Evolutionary conservation across 108 stramenopile species (phyloP).

Genomic region (Cyclotella atomus): DNA sequence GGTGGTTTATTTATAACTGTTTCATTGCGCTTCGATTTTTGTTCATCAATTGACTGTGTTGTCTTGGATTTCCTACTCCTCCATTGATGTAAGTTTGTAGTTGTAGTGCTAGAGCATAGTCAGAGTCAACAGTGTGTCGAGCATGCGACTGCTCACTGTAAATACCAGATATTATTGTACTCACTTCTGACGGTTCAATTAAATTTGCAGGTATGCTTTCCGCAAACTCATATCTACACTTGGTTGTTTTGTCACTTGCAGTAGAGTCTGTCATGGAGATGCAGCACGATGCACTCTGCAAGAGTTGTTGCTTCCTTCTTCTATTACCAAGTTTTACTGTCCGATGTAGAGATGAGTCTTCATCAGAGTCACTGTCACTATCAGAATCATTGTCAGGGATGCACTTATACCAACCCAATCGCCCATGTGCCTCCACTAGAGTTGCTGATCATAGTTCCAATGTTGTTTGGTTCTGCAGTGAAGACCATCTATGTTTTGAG

Average conservation of each 20-base stretch:
- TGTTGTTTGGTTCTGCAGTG: conserved; percentile 42
- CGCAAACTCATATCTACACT: conserved; percentile 23
- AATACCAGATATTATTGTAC: conserved; percentile 8
- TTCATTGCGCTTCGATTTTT: no score
- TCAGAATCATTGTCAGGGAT: conserved; percentile 70
- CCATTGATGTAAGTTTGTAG: not conserved
- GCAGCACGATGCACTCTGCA: no score
- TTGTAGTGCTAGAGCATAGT: not conserved
- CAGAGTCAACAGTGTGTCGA: not conserved
- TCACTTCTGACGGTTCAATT: conserved; percentile 24
- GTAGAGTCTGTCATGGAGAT: no score
- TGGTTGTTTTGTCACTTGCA: not conserved
- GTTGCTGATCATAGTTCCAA: conserved; percentile 7
- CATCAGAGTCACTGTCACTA: conserved; percentile 63
- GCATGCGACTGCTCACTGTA: not conserved
- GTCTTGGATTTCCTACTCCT: not conserved
- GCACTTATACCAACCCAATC: conserved; percentile 76
- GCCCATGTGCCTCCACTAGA: conserved; percentile 73
- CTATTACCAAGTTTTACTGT: not conserved
- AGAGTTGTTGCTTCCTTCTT: no score
- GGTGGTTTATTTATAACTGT: conserved; percentile 46
- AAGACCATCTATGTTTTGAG: conserved; percentile 84
- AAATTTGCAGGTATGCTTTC: conserved; percentile 24
- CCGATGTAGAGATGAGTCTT: not conserved
- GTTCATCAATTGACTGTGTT: not conserved